These are phyloP conservation scores for Lactarius vividus DNA, from an alignment of 768 basidiomycete species.

Conservation along the genomic window DNA sequence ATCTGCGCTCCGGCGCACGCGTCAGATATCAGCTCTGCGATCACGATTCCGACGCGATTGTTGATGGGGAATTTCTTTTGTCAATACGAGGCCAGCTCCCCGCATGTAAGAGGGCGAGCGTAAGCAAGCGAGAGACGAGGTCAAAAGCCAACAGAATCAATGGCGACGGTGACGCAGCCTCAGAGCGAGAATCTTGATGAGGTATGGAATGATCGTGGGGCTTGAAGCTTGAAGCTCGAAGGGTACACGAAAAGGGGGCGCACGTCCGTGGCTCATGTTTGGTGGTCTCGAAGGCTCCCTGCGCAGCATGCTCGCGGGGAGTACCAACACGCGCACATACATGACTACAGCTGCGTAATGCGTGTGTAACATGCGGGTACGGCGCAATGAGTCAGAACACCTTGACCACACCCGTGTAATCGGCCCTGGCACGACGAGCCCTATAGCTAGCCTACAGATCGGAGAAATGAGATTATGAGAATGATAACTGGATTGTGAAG, in stretches of 20 bases:
- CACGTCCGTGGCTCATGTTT: no score
- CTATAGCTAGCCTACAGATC: not conserved
- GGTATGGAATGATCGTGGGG: no score
- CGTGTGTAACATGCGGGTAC: not conserved
- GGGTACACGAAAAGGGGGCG: no score
- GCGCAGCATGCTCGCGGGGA: not conserved
- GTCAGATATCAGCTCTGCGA: slow-evolving; percentile 97
- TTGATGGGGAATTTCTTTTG: slow-evolving; percentile 96
- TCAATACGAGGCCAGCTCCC: slow-evolving; percentile 98
- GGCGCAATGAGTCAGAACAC: not conserved
- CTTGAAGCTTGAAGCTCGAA: no score
- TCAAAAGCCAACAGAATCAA: not conserved
- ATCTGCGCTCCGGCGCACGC: slow-evolving; percentile 88
- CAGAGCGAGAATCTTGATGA: no score
- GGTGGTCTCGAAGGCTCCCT: no score
- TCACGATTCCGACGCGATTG: slow-evolving; percentile 91
- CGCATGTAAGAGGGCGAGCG: slow-evolving; percentile 48
- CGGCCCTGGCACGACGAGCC: not conserved
- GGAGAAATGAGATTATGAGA: not conserved
- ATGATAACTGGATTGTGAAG: no score
- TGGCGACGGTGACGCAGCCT: slow-evolving; percentile 79
- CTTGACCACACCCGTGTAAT: no score
- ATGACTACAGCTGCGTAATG: not conserved
- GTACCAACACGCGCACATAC: not conserved
- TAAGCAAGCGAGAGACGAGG: not conserved